phyloP scores from a whole-genome alignment of 2,329 filamentous ascomycete species.

The Bipolaris sorokiniana region DNA sequence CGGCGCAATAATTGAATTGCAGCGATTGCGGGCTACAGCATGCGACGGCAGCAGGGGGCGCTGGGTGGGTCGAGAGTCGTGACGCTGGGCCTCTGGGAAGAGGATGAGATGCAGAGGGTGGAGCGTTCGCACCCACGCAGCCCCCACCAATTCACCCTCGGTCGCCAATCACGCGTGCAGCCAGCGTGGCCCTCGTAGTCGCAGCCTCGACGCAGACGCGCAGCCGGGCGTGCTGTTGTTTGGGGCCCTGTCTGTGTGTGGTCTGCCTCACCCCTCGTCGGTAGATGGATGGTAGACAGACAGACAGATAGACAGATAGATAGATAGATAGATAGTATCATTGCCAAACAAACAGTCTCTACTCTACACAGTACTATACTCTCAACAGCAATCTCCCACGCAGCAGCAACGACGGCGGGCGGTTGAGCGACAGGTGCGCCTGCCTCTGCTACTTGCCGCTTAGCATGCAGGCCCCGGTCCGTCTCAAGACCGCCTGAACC shows the following conservation, averaged over 20 bases:
- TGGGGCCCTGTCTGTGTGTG: constrained; percentile 5
- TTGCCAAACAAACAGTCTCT: too few species aligned
- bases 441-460: constrained; percentile 15
- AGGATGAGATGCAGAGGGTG: constrained; percentile 20
- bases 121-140: constrained; percentile 28
- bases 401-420: too few species aligned
- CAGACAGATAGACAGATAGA: too few species aligned
- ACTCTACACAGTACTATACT: neutral
- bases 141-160: constrained; percentile 22
- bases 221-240: constrained; percentile 18
- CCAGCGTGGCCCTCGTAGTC: constrained; percentile 12
- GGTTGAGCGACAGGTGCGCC: neutral
- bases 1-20: constrained; percentile 32
- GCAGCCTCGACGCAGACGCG: constrained; percentile 15
- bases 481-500: constrained; percentile 28
- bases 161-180: constrained; percentile 22
- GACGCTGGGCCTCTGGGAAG: constrained; percentile 17
- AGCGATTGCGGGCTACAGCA: constrained; percentile 29
- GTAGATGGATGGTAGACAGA: too few species aligned
- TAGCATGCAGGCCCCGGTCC: constrained; percentile 26
- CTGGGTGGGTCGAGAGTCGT: constrained; percentile 28
- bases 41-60: constrained; percentile 33
- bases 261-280: neutral
- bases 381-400: constrained; percentile 8
- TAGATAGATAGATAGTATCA: too few species aligned